A percentile compares a stretch with the other conserved stretches of the same genome.
Evolutionary conservation across 495 filamentous ascomycete species (phyloP).

Genomic region (Podospora australis): DNA sequence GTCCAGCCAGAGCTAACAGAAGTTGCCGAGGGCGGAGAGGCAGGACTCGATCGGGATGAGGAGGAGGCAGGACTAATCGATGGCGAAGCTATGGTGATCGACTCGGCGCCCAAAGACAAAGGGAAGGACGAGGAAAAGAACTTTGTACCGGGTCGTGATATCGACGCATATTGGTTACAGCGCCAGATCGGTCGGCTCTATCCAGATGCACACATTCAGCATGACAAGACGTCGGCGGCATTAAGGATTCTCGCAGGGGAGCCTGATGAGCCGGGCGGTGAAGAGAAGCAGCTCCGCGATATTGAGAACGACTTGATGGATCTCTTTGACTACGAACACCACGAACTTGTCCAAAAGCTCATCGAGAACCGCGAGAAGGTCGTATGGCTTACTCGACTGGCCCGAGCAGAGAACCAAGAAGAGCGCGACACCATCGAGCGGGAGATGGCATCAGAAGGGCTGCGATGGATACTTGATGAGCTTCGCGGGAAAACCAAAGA

Average conservation of each 20-base stretch:
- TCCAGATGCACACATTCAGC: slow-evolving; percentile 81
- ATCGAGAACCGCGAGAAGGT: slow-evolving; percentile 86
- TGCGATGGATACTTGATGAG: slow-evolving; percentile 81
- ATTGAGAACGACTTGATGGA: slow-evolving; percentile 99
- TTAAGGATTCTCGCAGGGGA: slow-evolving; percentile 72
- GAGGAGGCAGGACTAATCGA: slow-evolving; percentile 46
- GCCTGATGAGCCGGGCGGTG: slow-evolving; percentile 62
- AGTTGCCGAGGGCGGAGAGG: slow-evolving; percentile 46
- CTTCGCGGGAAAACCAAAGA: slow-evolving; percentile 53
- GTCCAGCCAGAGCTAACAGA: slow-evolving; percentile 53
- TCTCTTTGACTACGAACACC: slow-evolving; percentile 93
- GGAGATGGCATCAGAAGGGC: slow-evolving; percentile 84
- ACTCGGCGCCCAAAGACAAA: slow-evolving; percentile 46
- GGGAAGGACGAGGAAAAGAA: slow-evolving; percentile 48
- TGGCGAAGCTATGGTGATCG: slow-evolving; percentile 74
- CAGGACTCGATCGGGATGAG: slow-evolving; percentile 44
- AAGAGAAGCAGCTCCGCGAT: slow-evolving; percentile 77
- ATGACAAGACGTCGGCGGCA: slow-evolving; percentile 77
- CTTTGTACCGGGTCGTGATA: slow-evolving; percentile 70
- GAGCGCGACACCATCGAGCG: slow-evolving; percentile 73
- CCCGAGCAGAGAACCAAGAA: slow-evolving; percentile 72
- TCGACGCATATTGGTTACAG: slow-evolving; percentile 97
- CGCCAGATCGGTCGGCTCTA: slow-evolving; percentile 84
- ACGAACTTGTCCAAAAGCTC: slow-evolving; percentile 87
- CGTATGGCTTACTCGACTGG: slow-evolving; percentile 90